These are phyloP conservation scores for Calocybe cyanea DNA, from an alignment of 768 basidiomycete genomes.

Conservation along the genomic window DNA sequence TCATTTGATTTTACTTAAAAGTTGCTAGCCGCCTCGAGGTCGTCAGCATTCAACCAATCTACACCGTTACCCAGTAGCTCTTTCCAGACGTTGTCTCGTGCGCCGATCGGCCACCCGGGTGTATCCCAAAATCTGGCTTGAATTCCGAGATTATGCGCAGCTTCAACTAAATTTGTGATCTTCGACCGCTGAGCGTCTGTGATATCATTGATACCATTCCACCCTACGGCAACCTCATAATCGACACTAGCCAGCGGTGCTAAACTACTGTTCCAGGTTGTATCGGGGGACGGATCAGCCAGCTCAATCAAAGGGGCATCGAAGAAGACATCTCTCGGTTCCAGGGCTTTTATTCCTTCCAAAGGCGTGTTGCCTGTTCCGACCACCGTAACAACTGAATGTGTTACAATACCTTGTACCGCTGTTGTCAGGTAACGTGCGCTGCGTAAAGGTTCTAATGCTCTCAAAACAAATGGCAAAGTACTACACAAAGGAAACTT, in stretches of 20 bases:
- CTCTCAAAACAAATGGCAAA: slow-evolving; percentile 39
- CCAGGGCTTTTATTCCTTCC: slow-evolving; percentile 37
- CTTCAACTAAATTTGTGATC: slow-evolving; percentile 35
- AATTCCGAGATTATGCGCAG: slow-evolving; percentile 42
- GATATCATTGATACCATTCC: slow-evolving; percentile 43
- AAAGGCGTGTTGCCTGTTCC: slow-evolving; percentile 53
- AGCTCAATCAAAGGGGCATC: slow-evolving; percentile 47
- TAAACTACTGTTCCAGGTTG: slow-evolving; percentile 36
- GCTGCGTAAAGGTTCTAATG: slow-evolving; percentile 41
- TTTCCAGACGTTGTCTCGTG: slow-evolving; percentile 41
- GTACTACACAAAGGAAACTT: slow-evolving; percentile 21
- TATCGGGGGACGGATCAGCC: slow-evolving; percentile 24
- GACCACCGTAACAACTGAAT: slow-evolving; percentile 37
- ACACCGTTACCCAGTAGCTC: slow-evolving; percentile 38
- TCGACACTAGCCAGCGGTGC: slow-evolving; percentile 51
- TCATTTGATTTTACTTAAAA: slow-evolving; percentile 22
- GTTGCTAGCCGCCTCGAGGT: slow-evolving; percentile 37
- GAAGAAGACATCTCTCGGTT: slow-evolving; percentile 48
- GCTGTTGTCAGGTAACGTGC: slow-evolving; percentile 44
- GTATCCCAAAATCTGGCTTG: slow-evolving; percentile 52
- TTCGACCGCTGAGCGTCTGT: slow-evolving; percentile 33
- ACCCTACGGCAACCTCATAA: slow-evolving; percentile 40
- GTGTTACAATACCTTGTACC: slow-evolving; percentile 33
- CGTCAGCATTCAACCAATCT: slow-evolving; percentile 53
- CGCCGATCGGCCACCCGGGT: slow-evolving; percentile 43